Percentiles rank a stretch among this genome's conserved stretches.
Conservation (phyloP, 1,139 yeast genomes). For the Torulaspora globosa region DNA sequence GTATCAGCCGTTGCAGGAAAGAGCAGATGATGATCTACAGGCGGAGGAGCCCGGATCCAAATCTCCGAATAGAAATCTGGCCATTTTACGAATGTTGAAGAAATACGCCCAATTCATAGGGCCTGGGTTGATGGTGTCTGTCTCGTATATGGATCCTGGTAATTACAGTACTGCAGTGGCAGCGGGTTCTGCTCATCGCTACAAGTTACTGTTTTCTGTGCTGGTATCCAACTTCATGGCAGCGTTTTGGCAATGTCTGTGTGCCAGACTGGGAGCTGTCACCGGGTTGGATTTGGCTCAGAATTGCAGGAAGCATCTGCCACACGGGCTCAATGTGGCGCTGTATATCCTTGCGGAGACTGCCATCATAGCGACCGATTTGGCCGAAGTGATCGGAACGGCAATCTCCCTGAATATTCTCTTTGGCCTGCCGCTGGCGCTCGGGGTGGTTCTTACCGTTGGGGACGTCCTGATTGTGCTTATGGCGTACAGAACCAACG, state of each 20-base stretch:
- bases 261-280: conserved; percentile 72
- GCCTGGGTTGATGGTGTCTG: conserved; percentile 73
- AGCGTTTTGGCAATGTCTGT: conserved; percentile 62
- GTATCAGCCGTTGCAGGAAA: conserved; percentile 11
- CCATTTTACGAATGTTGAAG: conserved; percentile 17
- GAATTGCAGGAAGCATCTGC: conserved; percentile 63
- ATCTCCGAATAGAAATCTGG: conserved; percentile 3
- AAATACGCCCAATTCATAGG: conserved; percentile 66
- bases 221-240: conserved; percentile 68
- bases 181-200: conserved; percentile 69
- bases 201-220: conserved; percentile 58
- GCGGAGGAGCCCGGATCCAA: conserved; percentile 5
- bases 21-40: background rate
- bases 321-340: conserved; percentile 51
- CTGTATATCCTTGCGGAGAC: conserved; percentile 64
- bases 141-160: conserved; percentile 80
- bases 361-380: conserved; percentile 75
- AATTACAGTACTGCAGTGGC: conserved; percentile 77
- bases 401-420: conserved; percentile 70
- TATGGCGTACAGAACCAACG: conserved; percentile 69
- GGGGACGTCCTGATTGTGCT: conserved; percentile 67
- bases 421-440: conserved; percentile 59
- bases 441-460: conserved; percentile 66
- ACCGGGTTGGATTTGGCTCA: conserved; percentile 77
- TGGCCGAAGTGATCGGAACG: conserved; percentile 80